Conservation (phyloP, 129 eudicot genomes). For the Dittrichia graveolens region DNA sequence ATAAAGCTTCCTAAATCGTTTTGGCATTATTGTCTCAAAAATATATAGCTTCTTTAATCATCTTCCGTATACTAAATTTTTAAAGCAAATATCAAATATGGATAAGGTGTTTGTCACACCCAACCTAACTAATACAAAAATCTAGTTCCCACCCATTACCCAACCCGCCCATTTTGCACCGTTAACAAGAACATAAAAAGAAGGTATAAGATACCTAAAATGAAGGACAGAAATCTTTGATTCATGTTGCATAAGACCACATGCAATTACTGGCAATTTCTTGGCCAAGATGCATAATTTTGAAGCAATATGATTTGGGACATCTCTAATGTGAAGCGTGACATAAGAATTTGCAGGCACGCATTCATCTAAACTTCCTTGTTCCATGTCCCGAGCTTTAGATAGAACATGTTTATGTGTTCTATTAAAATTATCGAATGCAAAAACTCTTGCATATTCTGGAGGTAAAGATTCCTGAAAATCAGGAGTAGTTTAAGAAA, state of each 20-base stretch:
- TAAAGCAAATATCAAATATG: background rate
- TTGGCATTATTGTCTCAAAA: background rate
- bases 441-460: slow-evolving; percentile 81
- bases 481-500: background rate
- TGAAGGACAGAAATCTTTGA: slow-evolving; percentile 95
- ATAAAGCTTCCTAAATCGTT: background rate
- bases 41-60: background rate
- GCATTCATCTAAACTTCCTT: slow-evolving; percentile 51
- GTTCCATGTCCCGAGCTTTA: slow-evolving; percentile 70
- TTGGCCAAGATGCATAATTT: slow-evolving; percentile 44
- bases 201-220: slow-evolving; percentile 58
- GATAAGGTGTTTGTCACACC: no score
- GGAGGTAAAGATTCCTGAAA: slow-evolving; percentile 87
- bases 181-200: background rate
- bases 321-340: slow-evolving; percentile 70
- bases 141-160: background rate
- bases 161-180: background rate
- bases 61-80: background rate
- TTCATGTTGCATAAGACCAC: slow-evolving; percentile 91
- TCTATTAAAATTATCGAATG: slow-evolving; percentile 79
- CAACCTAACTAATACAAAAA: no score
- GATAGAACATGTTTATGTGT: slow-evolving; percentile 83
- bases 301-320: slow-evolving; percentile 60
- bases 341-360: slow-evolving; percentile 65
- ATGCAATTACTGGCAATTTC: slow-evolving; percentile 62